Evolutionary conservation across 176 grass and related monocot genomes (phyloP), one percentile per base, ranked within the genome.

Genomic region (Hyparrhenia diplandra): DNA sequence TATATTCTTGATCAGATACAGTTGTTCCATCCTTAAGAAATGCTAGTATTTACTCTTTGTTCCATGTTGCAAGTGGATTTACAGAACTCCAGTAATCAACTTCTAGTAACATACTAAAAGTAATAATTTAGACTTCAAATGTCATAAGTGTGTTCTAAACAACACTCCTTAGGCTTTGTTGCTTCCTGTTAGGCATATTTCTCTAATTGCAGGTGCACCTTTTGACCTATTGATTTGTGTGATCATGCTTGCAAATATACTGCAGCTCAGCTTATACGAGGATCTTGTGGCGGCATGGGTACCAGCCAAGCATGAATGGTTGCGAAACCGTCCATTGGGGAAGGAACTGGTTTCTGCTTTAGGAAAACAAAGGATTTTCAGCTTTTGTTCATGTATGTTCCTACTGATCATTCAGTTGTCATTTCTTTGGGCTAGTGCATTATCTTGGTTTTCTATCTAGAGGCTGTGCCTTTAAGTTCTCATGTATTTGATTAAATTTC

Each of bases 191-290:
- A 32, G 31, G 31, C 31, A 32, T 32, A 32, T 39, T 39, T 39
- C 37, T 67, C 37, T 39, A 39, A 39, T 34, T 43, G 34, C 24
- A 28, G 17, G 71, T 75, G 25, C 28, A 5, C 36, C n/a, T 83
- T 84, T 14, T 66, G 36, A 52, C 0, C 31, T 76, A 57, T 76
- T 3, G 28, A 69, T 55, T 40, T 72, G 8, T 52, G 18, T 35
- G 42, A 36, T 84, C 20, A 84, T 85, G 52, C 69, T 90, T 80
- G 9, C 31, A 40, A 81, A 89, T 78, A 71, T 73, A 63, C 23
- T 97, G 84, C 92, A 97, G 95, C 67, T 97, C 81, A 97, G 95
- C 82, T 89, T 91, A 89, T 94, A 97, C 69, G 88, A 97, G 87
- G 90, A 97, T 87, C 80, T 97, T 79, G 83, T 97, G 65, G 88